Percentiles rank a stretch among this genome's conserved stretches.
phyloP scores from a whole-genome alignment of 2,329 filamentous ascomycete genomes.

The Cladosporium phlei region DNA sequence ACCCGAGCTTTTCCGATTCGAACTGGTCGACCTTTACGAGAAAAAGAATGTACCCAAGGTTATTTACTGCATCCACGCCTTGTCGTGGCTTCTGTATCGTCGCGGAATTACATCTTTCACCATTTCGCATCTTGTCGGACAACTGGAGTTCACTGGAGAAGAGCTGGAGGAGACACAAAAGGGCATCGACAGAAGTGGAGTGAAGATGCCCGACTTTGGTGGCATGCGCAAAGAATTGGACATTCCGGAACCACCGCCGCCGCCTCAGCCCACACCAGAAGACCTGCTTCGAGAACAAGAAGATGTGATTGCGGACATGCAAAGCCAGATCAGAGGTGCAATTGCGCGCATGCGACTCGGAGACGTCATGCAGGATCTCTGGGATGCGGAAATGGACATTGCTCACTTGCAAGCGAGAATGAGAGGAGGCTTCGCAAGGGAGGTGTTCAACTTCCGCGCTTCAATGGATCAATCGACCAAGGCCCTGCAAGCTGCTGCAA shows the following conservation, averaged over 20 bases:
- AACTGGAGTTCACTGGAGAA: constrained; percentile 95
- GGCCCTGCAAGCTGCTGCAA: constrained; percentile 70
- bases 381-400: constrained; percentile 75
- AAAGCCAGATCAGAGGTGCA: constrained; percentile 80
- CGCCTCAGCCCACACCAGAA: constrained; percentile 78
- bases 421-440: constrained; percentile 79
- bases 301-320: constrained; percentile 67
- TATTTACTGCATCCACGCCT: constrained; percentile 95
- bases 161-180: constrained; percentile 96
- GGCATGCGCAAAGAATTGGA: constrained; percentile 96
- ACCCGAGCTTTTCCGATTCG: constrained; percentile 93
- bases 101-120: constrained; percentile 93
- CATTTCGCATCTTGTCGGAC: constrained; percentile 93
- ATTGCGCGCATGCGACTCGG: constrained; percentile 72
- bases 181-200: constrained; percentile 88
- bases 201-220: constrained; percentile 95
- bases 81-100: constrained; percentile 94
- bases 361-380: constrained; percentile 78
- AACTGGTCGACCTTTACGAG: constrained; percentile 95
- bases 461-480: constrained; percentile 78
- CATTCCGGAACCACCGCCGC: constrained; percentile 68
- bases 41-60: constrained; percentile 99
- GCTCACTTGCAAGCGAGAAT: constrained; percentile 81
- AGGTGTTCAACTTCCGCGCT: constrained; percentile 75
- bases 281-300: constrained; percentile 78